Conservation (phyloP, 2,329 filamentous ascomycete species). For the Fusarium siculi region DNA sequence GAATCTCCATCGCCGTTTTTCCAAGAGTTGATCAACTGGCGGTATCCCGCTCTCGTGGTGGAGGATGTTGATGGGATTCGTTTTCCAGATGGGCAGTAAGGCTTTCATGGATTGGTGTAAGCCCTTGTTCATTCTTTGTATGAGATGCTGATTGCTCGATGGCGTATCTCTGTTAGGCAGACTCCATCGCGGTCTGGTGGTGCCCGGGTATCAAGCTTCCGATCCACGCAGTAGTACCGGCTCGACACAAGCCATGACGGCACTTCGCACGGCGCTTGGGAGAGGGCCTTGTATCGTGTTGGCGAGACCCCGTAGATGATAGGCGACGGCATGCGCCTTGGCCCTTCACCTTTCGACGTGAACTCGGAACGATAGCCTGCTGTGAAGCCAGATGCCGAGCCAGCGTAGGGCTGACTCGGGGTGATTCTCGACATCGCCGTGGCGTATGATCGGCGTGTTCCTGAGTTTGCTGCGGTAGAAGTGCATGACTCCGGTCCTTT, state of each 20-base stretch:
- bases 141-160: neutral
- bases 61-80: neutral
- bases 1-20: neutral
- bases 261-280: neutral
- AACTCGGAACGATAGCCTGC: too few relatives aligned
- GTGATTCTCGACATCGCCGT: too few relatives aligned
- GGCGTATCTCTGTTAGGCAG: neutral
- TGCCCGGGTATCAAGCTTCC: neutral
- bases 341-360: too few relatives aligned
- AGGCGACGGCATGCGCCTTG: too few relatives aligned
- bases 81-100: neutral
- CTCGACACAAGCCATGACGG: neutral
- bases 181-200: neutral
- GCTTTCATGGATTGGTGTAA: neutral
- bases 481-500: too few relatives aligned
- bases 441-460: too few relatives aligned
- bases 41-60: neutral
- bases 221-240: neutral
- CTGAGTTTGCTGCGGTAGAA: too few relatives aligned
- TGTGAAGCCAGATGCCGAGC: too few relatives aligned
- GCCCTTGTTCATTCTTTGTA: neutral
- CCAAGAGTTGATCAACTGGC: too few relatives aligned
- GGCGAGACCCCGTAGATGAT: neutral
- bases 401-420: too few relatives aligned
- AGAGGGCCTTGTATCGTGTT: neutral